Base-by-base conservation (phyloP, 768 basidiomycete genomes). In the Calocybe indica region DNA sequence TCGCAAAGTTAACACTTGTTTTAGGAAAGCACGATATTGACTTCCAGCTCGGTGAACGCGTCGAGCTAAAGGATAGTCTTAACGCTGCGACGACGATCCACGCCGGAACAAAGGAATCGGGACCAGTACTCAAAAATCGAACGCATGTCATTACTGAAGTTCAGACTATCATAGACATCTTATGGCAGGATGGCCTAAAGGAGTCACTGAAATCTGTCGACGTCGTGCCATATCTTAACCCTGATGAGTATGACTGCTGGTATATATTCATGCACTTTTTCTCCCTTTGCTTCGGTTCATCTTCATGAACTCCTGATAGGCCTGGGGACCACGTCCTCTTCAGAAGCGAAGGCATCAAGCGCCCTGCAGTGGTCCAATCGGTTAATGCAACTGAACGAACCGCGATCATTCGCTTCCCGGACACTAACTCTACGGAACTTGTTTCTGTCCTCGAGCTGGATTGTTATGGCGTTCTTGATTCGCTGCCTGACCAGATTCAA, bases 241-340 rank as follows among this genome's bases (percentile, higher is more conserved):
- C 91, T 7, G 93, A 95, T 62, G 93, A 96, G 65, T 90, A 88
- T 61, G 93, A 92, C 61, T 90, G 85, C 62, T 93, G 88, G 88
- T 88, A 54, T 63, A 37, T 35, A 31, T 6, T 48, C 6, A 22
- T 33, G 5, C 2, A 22, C 1, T 22, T 22, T 22, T 22, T 22
- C 2, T 22, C 4, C 22, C 22, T 22, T 22, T 22, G 22, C 22
- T 22, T 22, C 22, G 45, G 11, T 36, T 42, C n/a, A 14, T 33
- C 22, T 48, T 55, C 49, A 48, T 54, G 43, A 45, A 45, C 9
- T 52, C 33, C 44, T 40, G 42, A 13, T 45, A 92, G 90, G 91
- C 93, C 93, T 5, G 93, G 93, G 12, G 92, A 97, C 58, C 83
- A 90, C 63, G 85, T 94, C 10, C 55, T 92, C 12, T 92, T 88